phyloP scores from a whole-genome alignment of 139 green algal genomes.

The Gonium pectorale region DNA sequence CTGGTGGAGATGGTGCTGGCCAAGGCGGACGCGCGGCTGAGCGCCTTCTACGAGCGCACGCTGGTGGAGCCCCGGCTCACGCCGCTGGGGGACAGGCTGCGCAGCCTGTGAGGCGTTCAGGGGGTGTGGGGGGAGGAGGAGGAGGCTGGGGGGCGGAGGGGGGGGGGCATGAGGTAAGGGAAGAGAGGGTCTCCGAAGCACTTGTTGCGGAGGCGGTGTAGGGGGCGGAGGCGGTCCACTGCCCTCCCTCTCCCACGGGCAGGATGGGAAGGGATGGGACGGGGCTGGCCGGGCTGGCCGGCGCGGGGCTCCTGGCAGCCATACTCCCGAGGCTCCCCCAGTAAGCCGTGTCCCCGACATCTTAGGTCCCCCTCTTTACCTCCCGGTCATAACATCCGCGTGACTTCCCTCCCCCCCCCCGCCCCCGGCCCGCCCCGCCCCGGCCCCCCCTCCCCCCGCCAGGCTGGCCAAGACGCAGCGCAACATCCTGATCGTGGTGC shows the following conservation, averaged over 20 bases:
- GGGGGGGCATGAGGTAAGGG: background rate
- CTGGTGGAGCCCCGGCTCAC: slow-evolving; percentile 40
- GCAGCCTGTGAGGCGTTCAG: slow-evolving; percentile 31
- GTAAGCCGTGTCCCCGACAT: too few species aligned
- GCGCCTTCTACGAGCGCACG: slow-evolving; percentile 71
- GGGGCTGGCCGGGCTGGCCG: too few species aligned
- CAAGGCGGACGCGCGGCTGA: slow-evolving; percentile 83
- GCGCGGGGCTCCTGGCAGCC: too few species aligned
- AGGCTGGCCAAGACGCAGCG: slow-evolving; percentile 39
- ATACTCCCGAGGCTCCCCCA: too few species aligned
- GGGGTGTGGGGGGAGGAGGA: background rate
- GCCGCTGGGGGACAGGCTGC: slow-evolving; percentile 58
- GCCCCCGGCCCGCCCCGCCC: background rate
- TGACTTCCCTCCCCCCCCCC: background rate
- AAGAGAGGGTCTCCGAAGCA: too few species aligned
- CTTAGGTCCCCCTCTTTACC: background rate
- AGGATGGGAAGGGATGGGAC: too few species aligned
- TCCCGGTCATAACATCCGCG: background rate
- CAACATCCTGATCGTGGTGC: slow-evolving; percentile 49
- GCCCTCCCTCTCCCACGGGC: too few species aligned
- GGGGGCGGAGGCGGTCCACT: too few species aligned
- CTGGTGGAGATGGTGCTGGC: slow-evolving; percentile 98
- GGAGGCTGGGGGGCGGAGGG: slow-evolving; percentile 3
- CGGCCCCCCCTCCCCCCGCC: background rate
- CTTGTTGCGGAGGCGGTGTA: too few species aligned